These are phyloP conservation scores for Candida silvatica DNA, from an alignment of 805 yeast species.

Conservation along the genomic window DNA sequence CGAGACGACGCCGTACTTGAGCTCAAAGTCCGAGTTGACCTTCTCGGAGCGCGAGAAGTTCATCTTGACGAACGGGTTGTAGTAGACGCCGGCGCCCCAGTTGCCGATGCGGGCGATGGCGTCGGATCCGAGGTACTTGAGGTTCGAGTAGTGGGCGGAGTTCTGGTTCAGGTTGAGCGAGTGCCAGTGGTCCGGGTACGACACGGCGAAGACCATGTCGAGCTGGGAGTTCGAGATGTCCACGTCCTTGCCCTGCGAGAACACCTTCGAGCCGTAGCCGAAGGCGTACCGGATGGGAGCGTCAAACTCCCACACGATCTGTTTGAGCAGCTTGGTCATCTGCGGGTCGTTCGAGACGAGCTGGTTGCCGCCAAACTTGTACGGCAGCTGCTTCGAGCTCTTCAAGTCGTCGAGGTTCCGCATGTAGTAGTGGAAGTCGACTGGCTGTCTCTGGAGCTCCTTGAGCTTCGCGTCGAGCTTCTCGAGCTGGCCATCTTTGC, in stretches of 20 bases:
- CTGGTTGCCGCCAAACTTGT: conserved; percentile 53
- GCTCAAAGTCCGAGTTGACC: conserved; percentile 15
- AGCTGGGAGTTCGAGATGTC: conserved; percentile 51
- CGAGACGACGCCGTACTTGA: conserved; percentile 85
- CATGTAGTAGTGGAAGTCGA: conserved; percentile 27
- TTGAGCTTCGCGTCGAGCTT: conserved; percentile 20
- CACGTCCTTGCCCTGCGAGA: conserved; percentile 50
- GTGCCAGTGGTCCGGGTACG: conserved; percentile 73
- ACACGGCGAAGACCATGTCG: conserved; percentile 79
- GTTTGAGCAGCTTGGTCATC: conserved; percentile 32
- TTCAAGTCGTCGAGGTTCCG: conserved; percentile 23
- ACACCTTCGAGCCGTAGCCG: conserved; percentile 95
- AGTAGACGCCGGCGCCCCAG: conserved; percentile 85
- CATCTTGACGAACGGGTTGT: conserved; percentile 79
- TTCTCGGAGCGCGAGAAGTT: conserved; percentile 28
- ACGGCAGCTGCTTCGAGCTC: conserved; percentile 39
- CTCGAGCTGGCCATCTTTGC: conserved; percentile 16
- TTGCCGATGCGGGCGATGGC: conserved; percentile 52
- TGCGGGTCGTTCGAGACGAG: conserved; percentile 33
- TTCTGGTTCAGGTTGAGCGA: conserved; percentile 54
- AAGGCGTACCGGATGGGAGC: conserved; percentile 75
- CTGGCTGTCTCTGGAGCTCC: conserved; percentile 23
- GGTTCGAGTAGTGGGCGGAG: conserved; percentile 70
- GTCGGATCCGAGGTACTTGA: conserved; percentile 52
- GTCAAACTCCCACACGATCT: conserved; percentile 47